Base-by-base conservation (phyloP, 2,329 filamentous ascomycete species). In the Ascochyta lentis region DNA sequence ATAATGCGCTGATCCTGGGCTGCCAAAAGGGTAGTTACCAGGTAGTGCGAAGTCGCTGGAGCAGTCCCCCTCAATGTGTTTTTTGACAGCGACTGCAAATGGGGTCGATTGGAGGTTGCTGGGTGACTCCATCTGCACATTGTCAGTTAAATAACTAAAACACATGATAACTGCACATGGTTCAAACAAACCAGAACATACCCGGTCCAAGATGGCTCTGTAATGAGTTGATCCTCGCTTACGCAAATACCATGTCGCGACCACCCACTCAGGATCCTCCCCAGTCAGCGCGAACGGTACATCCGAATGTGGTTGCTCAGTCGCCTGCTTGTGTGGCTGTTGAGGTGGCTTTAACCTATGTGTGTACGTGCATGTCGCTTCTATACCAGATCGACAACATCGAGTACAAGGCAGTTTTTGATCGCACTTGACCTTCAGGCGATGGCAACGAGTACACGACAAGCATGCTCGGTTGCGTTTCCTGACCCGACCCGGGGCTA, bases 361-460 rank as follows among this genome's bases (percentile, higher is more conserved):
- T 22, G 63, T 65, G 47, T 65, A 67, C 7, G 38, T 38, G 39
- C 66, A 69, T 7, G 48, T 54, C 1, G 29, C 39, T 3, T 47
- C 50, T 31, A 54, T 45, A 1, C 64, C 65, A 34, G 60, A 60
- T 4, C 42, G 49, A n/a, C 47, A 29, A 31, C 65, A 69, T n/a
- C 65, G 62, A 16, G 26, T 42, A 29, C 60, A 65, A 6, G 66
- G 66, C 7, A 56, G 44, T 24, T 50, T 44, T 43, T 63, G 59
- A 12, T 68, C 62, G 22, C 65, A 69, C 52, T 63, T 63, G 22
- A 69, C 54, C 24, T 68, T 69, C 1, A 68, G 50, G 3, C 59
- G 65, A 54, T 68, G 66, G 23, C 64, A 69, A 19, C 66, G 52
- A 15, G 31, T 59, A 37, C 66, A 69, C 13, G 64, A 68, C 10